Conservation (phyloP, 1,139 yeast genomes). For the Candida labiduridarum region DNA sequence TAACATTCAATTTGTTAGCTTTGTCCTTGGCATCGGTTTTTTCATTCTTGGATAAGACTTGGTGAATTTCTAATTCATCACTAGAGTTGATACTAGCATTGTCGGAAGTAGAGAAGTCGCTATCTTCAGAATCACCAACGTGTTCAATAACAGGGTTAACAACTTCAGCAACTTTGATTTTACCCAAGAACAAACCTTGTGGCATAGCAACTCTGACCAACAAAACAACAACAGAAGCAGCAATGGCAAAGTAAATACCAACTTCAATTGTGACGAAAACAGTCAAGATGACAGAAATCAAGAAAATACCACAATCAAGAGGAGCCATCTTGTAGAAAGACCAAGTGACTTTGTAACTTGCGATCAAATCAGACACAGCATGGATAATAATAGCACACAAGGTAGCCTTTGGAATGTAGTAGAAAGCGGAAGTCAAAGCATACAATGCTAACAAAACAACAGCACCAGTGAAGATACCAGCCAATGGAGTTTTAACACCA, state of each 20-base stretch:
- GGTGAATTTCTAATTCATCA: constrained; percentile 46
- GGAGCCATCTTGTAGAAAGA: constrained; percentile 79
- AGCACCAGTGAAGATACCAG: constrained; percentile 88
- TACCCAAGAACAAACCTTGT: constrained; percentile 79
- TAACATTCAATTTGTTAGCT: constrained; percentile 15
- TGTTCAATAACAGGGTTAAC: constrained; percentile 52
- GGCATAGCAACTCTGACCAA: constrained; percentile 80
- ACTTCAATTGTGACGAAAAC: constrained; percentile 82
- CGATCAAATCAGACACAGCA: constrained; percentile 89
- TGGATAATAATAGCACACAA: constrained; percentile 87
- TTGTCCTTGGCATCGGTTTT: constrained; percentile 23
- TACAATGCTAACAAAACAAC: constrained; percentile 87
- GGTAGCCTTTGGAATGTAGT: constrained; percentile 88
- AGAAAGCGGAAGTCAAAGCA: constrained; percentile 80
- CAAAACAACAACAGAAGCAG: constrained; percentile 77
- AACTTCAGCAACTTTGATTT: constrained; percentile 70
- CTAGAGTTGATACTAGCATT: constrained; percentile 18
- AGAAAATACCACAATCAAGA: constrained; percentile 72
- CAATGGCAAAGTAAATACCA: constrained; percentile 89
- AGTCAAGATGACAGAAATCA: constrained; percentile 76
- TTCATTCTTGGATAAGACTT: constrained; percentile 35
- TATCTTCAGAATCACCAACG: constrained; percentile 12
- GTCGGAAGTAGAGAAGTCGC: constrained; percentile 14
- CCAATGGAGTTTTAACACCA: constrained; percentile 93
- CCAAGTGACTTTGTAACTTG: constrained; percentile 71